Percentiles rank a stretch among this genome's conserved stretches.
Conservation (phyloP, 2,329 filamentous ascomycete genomes). For the Xylariales sp. region DNA sequence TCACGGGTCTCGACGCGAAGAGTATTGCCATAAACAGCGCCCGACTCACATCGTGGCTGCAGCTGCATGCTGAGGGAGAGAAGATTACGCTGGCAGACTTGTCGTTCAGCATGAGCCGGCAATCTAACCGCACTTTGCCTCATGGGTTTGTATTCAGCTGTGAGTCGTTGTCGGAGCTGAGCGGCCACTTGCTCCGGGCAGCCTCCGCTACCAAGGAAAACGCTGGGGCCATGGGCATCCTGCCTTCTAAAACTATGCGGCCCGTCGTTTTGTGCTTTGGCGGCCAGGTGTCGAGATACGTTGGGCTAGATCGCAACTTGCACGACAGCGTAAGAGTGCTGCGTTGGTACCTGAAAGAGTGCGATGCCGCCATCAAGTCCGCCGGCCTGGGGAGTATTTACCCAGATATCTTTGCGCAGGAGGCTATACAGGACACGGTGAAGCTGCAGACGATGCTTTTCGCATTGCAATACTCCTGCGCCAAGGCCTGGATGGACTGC, state of each 20-base stretch:
- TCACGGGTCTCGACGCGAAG: no score
- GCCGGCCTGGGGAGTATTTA: slow-evolving; percentile 23
- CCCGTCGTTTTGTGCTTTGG: slow-evolving; percentile 31
- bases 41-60: no score
- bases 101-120: no score
- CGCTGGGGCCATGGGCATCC: no score
- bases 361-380: slow-evolving; percentile 9
- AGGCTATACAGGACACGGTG: slow-evolving; percentile 19
- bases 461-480: slow-evolving; percentile 33
- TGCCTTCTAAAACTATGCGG: not conserved
- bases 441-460: slow-evolving; percentile 35
- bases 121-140: no score
- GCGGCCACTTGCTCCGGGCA: no score
- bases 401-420: slow-evolving; percentile 26
- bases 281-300: slow-evolving; percentile 25
- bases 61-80: no score
- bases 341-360: slow-evolving; percentile 19
- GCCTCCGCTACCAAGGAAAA: no score
- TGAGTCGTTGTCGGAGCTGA: no score
- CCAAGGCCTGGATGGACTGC: slow-evolving; percentile 31
- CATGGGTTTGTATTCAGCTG: no score
- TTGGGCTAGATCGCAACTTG: slow-evolving; percentile 25
- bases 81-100: no score
- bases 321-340: slow-evolving; percentile 24
- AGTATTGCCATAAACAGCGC: no score